A percentile compares a stretch with the other conserved stretches of the same genome.
Evolutionary conservation across 495 filamentous ascomycete species (phyloP).

Genomic region (Talaromyces adpressus): DNA sequence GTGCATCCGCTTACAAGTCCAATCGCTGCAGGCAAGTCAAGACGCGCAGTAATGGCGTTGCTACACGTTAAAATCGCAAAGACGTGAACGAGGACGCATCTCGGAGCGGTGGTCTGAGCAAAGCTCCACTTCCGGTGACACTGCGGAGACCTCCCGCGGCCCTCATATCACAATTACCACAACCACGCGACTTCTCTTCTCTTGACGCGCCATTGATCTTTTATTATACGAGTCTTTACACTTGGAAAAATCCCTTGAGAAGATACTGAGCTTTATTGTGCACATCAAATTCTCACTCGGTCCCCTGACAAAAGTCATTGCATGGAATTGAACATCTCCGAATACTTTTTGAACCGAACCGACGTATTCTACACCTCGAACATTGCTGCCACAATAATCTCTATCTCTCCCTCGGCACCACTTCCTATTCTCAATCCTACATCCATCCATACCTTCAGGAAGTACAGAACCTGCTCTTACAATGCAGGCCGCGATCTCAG

Average conservation of each 20-base stretch:
- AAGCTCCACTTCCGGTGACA: slow-evolving; percentile 7
- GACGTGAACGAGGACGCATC: not conserved
- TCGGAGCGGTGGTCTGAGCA: slow-evolving; percentile 7
- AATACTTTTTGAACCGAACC: not conserved
- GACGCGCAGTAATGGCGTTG: not conserved
- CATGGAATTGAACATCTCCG: not conserved
- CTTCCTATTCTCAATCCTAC: not conserved
- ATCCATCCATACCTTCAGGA: not conserved
- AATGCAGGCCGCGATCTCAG: slow-evolving; percentile 24
- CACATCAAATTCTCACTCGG: not conserved
- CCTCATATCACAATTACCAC: slow-evolving; percentile 1
- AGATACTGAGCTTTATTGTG: not conserved
- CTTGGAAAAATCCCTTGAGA: not conserved
- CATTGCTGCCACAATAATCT: not conserved
- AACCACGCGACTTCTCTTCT: slow-evolving; percentile 7
- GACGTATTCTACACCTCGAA: not conserved
- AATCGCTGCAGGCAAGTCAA: not conserved
- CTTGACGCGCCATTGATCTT: slow-evolving; percentile 3
- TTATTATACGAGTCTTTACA: not conserved
- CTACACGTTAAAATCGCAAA: slow-evolving; percentile 6
- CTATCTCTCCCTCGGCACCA: not conserved
- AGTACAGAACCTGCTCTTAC: not conserved
- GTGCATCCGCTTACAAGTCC: not conserved
- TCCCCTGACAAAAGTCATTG: not conserved
- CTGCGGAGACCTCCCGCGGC: slow-evolving; percentile 1